phyloP scores from a whole-genome alignment of 805 yeast genomes.

The Cyberlindnera mycetangii region DNA sequence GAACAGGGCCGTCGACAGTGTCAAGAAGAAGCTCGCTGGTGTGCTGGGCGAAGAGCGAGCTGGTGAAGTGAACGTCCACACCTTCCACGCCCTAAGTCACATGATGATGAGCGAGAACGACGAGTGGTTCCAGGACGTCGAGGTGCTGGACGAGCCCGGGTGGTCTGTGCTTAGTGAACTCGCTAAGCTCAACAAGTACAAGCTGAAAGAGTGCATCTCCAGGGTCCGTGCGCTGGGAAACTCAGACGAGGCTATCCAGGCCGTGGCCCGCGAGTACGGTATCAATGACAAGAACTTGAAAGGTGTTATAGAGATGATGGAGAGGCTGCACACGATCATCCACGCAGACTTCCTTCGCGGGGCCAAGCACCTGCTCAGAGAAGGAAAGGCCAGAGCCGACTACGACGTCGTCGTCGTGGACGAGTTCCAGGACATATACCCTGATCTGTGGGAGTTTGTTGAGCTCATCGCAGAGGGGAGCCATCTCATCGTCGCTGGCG shows the following conservation, averaged over 20 bases:
- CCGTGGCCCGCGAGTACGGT: neutral
- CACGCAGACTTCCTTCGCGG: constrained; percentile 25
- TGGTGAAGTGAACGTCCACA: constrained; percentile 37
- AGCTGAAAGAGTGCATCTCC: constrained; percentile 9
- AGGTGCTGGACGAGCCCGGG: constrained; percentile 52
- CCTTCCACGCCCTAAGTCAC: constrained; percentile 65
- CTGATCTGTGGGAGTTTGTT: constrained; percentile 45
- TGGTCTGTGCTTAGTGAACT: constrained; percentile 39
- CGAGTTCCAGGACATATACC: constrained; percentile 72
- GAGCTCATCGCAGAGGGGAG: constrained; percentile 35
- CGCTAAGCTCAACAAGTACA: constrained; percentile 12
- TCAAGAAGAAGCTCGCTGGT: constrained; percentile 30
- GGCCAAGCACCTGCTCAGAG: constrained; percentile 33
- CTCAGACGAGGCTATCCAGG: neutral
- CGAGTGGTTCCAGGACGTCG: constrained; percentile 24
- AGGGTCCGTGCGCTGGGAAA: constrained; percentile 1
- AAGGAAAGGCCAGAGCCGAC: constrained; percentile 22
- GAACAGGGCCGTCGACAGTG: constrained; percentile 59
- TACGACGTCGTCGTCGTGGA: constrained; percentile 54
- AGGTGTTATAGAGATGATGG: constrained; percentile 11
- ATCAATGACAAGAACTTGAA: constrained; percentile 1
- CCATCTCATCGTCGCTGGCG: constrained; percentile 69
- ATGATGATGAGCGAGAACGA: constrained; percentile 40
- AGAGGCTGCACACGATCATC: constrained; percentile 16
- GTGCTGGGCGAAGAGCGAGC: constrained; percentile 38